phyloP scores from a whole-genome alignment of 345 rosid species.

The Anastatica hierochuntica region DNA sequence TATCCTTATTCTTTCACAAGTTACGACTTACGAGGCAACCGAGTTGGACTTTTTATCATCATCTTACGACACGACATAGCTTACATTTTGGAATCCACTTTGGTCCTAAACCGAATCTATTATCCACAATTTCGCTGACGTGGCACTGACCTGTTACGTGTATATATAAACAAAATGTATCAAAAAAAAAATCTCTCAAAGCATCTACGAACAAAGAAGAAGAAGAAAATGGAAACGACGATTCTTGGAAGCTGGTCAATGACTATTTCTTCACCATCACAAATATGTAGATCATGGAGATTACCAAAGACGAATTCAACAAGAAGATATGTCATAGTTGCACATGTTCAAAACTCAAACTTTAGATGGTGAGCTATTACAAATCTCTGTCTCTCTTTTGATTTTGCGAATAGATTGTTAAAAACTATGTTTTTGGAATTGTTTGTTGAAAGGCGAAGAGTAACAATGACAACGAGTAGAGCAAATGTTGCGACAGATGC shows the following conservation, averaged over 20 bases:
- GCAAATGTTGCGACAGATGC: slow-evolving; percentile 31
- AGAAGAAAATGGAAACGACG: slow-evolving; percentile 6
- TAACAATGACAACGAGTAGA: slow-evolving; percentile 13
- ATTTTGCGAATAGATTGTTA: too few species aligned
- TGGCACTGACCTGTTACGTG: background rate
- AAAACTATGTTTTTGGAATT: background rate
- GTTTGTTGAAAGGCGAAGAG: slow-evolving; percentile 13
- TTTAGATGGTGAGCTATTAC: slow-evolving; percentile 15
- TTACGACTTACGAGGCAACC: slow-evolving; percentile 24
- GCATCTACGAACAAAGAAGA: background rate
- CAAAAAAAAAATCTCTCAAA: background rate
- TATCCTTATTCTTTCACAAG: slow-evolving; percentile 7
- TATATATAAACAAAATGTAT: background rate
- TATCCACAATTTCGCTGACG: background rate
- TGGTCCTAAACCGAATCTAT: background rate
- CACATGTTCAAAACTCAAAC: slow-evolving; percentile 17
- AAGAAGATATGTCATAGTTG: background rate
- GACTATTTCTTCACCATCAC: slow-evolving; percentile 6
- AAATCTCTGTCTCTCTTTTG: background rate
- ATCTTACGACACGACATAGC: too few species aligned
- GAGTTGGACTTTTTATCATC: slow-evolving; percentile 12
- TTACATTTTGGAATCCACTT: slow-evolving; percentile 10
- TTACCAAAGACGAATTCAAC: too few species aligned
- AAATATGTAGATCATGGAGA: background rate
- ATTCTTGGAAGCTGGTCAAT: slow-evolving; percentile 18